A percentile compares a stretch with the other conserved stretches of the same genome.
phyloP scores from a whole-genome alignment of 768 basidiomycete genomes.

The Lentinula detonsa region DNA sequence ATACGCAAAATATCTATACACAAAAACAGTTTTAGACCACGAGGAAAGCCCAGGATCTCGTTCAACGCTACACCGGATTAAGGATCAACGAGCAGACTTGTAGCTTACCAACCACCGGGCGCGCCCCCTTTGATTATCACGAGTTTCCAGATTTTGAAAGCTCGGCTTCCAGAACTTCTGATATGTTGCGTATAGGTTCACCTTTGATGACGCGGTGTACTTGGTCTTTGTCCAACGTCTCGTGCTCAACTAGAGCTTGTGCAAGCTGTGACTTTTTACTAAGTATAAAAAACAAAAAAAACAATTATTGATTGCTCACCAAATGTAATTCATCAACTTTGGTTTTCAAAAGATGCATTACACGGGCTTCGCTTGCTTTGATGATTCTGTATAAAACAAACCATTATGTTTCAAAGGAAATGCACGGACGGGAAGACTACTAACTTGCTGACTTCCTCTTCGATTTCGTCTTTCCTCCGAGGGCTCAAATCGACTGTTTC shows the following conservation, averaged over 20 bases:
- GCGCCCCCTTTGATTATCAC: neutral
- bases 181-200: slow-evolving; percentile 66
- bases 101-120: neutral
- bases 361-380: slow-evolving; percentile 64
- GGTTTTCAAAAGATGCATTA: slow-evolving; percentile 53
- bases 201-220: slow-evolving; percentile 83
- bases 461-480: slow-evolving; percentile 76
- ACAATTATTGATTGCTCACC: slow-evolving; percentile 30
- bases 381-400: slow-evolving; percentile 40
- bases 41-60: neutral
- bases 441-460: slow-evolving; percentile 79
- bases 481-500: slow-evolving; percentile 73
- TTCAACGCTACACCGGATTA: slow-evolving; percentile 6
- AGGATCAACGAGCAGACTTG: slow-evolving; percentile 2
- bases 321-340: slow-evolving; percentile 72
- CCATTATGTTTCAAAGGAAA: neutral
- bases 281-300: neutral
- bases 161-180: slow-evolving; percentile 61
- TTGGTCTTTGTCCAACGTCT: slow-evolving; percentile 85
- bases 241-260: slow-evolving; percentile 88
- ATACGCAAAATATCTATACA: neutral
- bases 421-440: slow-evolving; percentile 22
- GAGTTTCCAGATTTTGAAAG: slow-evolving; percentile 23
- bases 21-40: neutral
- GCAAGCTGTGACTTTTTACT: slow-evolving; percentile 55